phyloP scores from a whole-genome alignment of 2,329 filamentous ascomycete species.

The Penicillium sp. region DNA sequence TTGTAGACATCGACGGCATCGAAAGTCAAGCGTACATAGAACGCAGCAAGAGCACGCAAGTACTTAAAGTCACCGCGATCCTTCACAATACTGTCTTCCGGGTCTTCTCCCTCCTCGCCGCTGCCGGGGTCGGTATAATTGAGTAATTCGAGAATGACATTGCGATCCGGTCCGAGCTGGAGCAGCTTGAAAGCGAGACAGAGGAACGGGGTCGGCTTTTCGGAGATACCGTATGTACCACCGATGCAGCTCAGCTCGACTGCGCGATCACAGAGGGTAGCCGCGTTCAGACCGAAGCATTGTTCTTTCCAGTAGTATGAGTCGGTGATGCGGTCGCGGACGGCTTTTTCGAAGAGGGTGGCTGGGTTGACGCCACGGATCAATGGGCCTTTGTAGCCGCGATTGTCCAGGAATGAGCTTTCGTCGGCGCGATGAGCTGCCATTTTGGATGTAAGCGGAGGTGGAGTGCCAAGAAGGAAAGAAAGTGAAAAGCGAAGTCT shows the following conservation, averaged over 20 bases:
- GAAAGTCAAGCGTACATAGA: slow-evolving; percentile 90
- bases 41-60: slow-evolving; percentile 81
- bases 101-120: slow-evolving; percentile 31
- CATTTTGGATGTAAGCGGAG: slow-evolving; percentile 34
- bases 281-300: slow-evolving; percentile 89
- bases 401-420: slow-evolving; percentile 77
- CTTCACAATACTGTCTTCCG: slow-evolving; percentile 34
- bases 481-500: slow-evolving; percentile 6
- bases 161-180: slow-evolving; percentile 78
- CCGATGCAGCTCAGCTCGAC: slow-evolving; percentile 82
- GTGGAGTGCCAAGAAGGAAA: neutral
- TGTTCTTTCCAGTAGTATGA: slow-evolving; percentile 99
- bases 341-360: slow-evolving; percentile 93
- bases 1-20: slow-evolving; percentile 77
- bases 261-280: slow-evolving; percentile 81
- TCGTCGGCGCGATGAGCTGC: slow-evolving; percentile 74
- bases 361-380: slow-evolving; percentile 91
- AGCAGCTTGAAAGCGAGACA: slow-evolving; percentile 94
- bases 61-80: slow-evolving; percentile 64
- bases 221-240: slow-evolving; percentile 79
- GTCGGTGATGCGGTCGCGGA: slow-evolving; percentile 92
- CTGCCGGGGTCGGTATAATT: slow-evolving; percentile 73
- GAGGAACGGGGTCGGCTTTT: slow-evolving; percentile 86
- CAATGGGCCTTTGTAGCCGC: slow-evolving; percentile 73
- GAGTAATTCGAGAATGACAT: slow-evolving; percentile 78